These are phyloP conservation scores for Scleroderma bovista DNA, from an alignment of 768 basidiomycete genomes.

Conservation along the genomic window DNA sequence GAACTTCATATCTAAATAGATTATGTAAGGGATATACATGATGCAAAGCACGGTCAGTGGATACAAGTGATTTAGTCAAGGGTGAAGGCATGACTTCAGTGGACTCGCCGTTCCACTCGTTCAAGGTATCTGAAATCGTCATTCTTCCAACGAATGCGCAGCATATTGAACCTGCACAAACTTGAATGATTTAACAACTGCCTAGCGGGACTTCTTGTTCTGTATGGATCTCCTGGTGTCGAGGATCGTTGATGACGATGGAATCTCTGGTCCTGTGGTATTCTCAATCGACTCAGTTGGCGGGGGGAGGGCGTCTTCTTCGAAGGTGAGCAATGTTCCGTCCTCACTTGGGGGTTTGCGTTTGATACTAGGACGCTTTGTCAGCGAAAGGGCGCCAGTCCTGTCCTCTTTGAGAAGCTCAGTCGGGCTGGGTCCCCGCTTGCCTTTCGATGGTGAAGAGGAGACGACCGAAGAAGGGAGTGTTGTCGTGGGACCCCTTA, in stretches of 20 bases:
- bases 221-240: too few relatives aligned
- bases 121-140: too few relatives aligned
- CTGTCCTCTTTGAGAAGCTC: constrained; percentile 60
- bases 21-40: neutral
- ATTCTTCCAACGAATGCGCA: too few relatives aligned
- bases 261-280: neutral
- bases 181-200: too few relatives aligned
- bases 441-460: constrained; percentile 41
- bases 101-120: too few relatives aligned
- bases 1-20: constrained; percentile 6
- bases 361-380: constrained; percentile 67
- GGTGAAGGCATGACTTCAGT: too few relatives aligned
- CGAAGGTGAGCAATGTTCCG: constrained; percentile 8
- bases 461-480: constrained; percentile 12
- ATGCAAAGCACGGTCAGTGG: too few relatives aligned
- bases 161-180: too few relatives aligned
- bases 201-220: too few relatives aligned
- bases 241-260: neutral
- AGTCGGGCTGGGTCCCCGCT: constrained; percentile 68
- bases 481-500: constrained; percentile 2
- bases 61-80: too few relatives aligned
- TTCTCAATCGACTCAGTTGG: neutral
- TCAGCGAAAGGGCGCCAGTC: constrained; percentile 47
- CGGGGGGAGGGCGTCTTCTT: constrained; percentile 7
- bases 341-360: constrained; percentile 27